Evolutionary conservation across 768 basidiomycete genomes (phyloP), one percentile per base, ranked within the genome.

Genomic region (Leccinum uliginosum): DNA sequence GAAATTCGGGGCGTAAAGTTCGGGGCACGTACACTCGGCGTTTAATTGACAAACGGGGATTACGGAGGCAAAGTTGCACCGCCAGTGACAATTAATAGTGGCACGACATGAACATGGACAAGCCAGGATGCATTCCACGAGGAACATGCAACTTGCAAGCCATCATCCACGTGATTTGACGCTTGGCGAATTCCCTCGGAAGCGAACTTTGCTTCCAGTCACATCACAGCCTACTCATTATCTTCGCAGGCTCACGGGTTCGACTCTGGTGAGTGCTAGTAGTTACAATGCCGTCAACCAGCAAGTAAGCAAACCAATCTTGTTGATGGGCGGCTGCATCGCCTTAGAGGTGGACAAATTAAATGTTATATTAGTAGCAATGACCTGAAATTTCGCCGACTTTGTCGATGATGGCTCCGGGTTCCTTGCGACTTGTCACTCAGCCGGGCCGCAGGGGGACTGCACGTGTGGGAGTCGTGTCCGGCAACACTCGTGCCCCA

Each of bases 391-490:
- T 49, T 58, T 56, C 49, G 27, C 29, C 6, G 12, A 30, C 14
- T 23, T 21, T 38, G 26, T 38, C 23, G 14, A 19, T n/a, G 10
- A 6, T 23, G 21, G 11, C 44, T 12, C 19, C 19, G 44, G 44
- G 38, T 38, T n/a, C 9, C 38, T 38, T 38, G 8, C 17, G 21
- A 21, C 44, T 30, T 27, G 26, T 17, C 48, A 15, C 15, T 12
- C n/a, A n/a, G n/a, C 11, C 47, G 15, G 4, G 54, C 60, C 62
- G 51, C 64, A 38, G 59, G 50, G 30, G 46, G 54, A 59, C 6
- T 24, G 51, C 70, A 68, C 70, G 70, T 73, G 70, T 44, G 47
- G 24, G 17, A 9, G 40, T 58, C 52, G 19, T 67, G 56, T 64
- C 58, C 54, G 32, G 32, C 53, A 45, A 27, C 54, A 46, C 56